These are phyloP conservation scores for Eremothecium coryli DNA, from an alignment of 1,139 yeast genomes.

Conservation along the genomic window DNA sequence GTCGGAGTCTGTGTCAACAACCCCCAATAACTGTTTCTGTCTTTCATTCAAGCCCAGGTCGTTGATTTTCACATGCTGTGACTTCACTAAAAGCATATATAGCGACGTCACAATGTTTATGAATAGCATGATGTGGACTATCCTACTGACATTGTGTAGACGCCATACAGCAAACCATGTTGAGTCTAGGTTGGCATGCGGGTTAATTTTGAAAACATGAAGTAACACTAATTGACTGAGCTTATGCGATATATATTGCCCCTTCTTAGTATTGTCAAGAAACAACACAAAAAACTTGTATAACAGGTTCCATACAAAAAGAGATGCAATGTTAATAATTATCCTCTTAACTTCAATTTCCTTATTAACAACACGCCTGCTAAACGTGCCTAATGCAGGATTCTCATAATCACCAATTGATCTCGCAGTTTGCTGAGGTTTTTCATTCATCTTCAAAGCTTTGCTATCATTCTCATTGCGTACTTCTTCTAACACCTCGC, in stretches of 20 bases:
- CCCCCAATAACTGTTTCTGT: slow-evolving; percentile 38
- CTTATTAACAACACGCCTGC: slow-evolving; percentile 32
- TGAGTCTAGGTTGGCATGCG: slow-evolving; percentile 8
- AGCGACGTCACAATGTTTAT: slow-evolving; percentile 34
- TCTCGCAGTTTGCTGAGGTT: not conserved
- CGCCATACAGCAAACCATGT: slow-evolving; percentile 9
- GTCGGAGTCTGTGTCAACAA: slow-evolving; percentile 21
- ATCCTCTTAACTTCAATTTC: slow-evolving; percentile 33
- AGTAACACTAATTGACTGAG: slow-evolving; percentile 5
- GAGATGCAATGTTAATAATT: slow-evolving; percentile 28
- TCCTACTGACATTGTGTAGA: slow-evolving; percentile 11
- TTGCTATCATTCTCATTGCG: not conserved
- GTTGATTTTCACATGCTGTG: slow-evolving; percentile 32
- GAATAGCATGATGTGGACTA: slow-evolving; percentile 30
- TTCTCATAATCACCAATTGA: slow-evolving; percentile 24
- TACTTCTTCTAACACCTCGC: not conserved
- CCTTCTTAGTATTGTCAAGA: slow-evolving; percentile 18
- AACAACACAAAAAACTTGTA: slow-evolving; percentile 23
- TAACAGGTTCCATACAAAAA: slow-evolving; percentile 26
- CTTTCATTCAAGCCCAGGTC: slow-evolving; percentile 35
- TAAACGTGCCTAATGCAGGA: slow-evolving; percentile 31
- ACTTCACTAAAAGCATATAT: slow-evolving; percentile 30
- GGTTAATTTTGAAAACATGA: slow-evolving; percentile 9
- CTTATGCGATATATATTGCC: slow-evolving; percentile 9
- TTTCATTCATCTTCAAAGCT: not conserved